A percentile compares a stretch with the other conserved stretches of the same genome.
Evolutionary conservation across 129 eudicot genomes (phyloP).

Genomic region (Tanacetum coccineum): DNA sequence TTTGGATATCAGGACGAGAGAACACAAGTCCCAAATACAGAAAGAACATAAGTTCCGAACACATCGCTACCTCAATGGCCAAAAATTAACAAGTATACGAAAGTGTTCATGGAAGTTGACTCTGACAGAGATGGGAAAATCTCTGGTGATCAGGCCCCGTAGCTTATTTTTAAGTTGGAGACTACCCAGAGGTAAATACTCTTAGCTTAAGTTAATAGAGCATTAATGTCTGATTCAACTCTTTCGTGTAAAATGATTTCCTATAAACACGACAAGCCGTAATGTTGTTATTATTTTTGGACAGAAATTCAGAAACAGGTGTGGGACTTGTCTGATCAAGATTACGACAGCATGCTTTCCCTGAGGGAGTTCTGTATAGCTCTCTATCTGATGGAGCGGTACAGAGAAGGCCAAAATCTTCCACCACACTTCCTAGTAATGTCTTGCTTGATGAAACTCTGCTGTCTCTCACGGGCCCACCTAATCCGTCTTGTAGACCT

Average conservation of each 20-base stretch:
- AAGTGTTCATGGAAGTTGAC: slow-evolving; percentile 89
- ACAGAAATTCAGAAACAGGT: slow-evolving; percentile 93
- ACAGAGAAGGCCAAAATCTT: slow-evolving; percentile 87
- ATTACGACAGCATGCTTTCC: slow-evolving; percentile 95
- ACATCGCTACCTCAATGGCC: slow-evolving; percentile 79
- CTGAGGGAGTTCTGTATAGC: slow-evolving; percentile 91
- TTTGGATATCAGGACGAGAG: slow-evolving; percentile 18
- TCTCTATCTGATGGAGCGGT: slow-evolving; percentile 85
- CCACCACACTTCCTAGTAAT: slow-evolving; percentile 83
- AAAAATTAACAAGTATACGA: slow-evolving; percentile 86
- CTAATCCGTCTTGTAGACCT: slow-evolving; percentile 55
- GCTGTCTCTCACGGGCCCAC: slow-evolving; percentile 83
- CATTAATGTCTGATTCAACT: neutral
- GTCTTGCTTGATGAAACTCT: slow-evolving; percentile 84
- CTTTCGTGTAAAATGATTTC: slow-evolving; percentile 2
- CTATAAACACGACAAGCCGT: neutral
- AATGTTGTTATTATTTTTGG: slow-evolving; percentile 19
- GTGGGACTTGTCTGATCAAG: slow-evolving; percentile 97
- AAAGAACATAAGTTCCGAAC: slow-evolving; percentile 38
- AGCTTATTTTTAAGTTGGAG: slow-evolving; percentile 91
- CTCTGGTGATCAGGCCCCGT: slow-evolving; percentile 89
- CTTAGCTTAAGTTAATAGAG: neutral
- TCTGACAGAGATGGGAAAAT: slow-evolving; percentile 92
- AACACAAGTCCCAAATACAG: slow-evolving; percentile 26
- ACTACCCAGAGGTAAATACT: slow-evolving; percentile 72